Base-by-base conservation (phyloP, 2,329 filamentous ascomycete species). In the Curvularia sp. region DNA sequence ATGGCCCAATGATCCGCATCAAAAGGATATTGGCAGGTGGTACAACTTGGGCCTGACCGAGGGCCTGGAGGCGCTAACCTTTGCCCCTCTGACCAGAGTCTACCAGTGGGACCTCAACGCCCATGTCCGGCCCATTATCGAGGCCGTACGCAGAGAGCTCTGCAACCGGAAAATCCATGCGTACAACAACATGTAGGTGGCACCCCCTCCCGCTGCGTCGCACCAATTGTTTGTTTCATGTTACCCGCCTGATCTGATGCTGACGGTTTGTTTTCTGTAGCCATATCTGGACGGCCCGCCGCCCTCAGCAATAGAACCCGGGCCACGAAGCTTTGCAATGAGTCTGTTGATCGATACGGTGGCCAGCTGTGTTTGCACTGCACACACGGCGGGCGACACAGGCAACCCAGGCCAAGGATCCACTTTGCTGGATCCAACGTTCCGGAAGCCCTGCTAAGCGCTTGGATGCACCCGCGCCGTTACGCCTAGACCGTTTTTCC, bases 31-130 rank as follows among this genome's bases (percentile, higher is more conserved):
- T 53, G 92, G 90, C 30, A 84, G 88, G 57, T 96, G 91, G 90
- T 96, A 96, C 78, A 93, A 94, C 71, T 80, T 94, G 24, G 89
- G 88, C 39, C 82, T 97, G 66, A 88, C 85, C 10, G 86, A 91
- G 70, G 89, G 90, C 26, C 78, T 96, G 49, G 86, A 92, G 67
- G 87, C 88, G 12, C 81, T 96, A 68, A 89, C 88, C 64, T 77
- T 95, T 69, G 89, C 85, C 35, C 89, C 93, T 7, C 84, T 97
- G 71, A 88, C 86, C 44, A 85, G 88, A 57, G 81, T 88, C 42
- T 85, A 86, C 52, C 77, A 80, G 31, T 91, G 86, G 85, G 80
- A 83, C 43, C 73, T 81, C 46, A 81, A 84, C n/a, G 81, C 74
- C 35, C 75, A 90, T 60, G 88, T 96, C 47, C 79, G 82, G 55